Evolutionary conservation across 495 filamentous ascomycete species (phyloP), one percentile per base, ranked within the genome.

Genomic region (Penicillium ochrochloron): DNA sequence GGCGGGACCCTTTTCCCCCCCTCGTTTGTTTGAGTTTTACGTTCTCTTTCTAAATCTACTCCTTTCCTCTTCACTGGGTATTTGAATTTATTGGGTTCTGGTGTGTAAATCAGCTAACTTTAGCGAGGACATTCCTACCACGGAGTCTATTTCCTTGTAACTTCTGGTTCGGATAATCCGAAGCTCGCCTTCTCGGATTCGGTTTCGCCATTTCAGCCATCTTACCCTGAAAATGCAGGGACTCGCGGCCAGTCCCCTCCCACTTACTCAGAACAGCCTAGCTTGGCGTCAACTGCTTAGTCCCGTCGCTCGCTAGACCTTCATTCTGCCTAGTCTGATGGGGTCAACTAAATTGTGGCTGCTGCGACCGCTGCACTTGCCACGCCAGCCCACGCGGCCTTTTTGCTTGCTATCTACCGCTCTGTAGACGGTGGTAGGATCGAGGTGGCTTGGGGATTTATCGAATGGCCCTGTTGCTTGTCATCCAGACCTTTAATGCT

Each of bases 231-330:
- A 29, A 41, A 71, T 59, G 63, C 70, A 71, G 69, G 66, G 71
- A 69, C 71, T 73, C 69, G 69, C 64, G 69, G 62, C 62, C 69
- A 60, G 31, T 58, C 42, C 59, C 62, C 64, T 61, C 44, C 44
- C 44, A 19, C 44, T 25, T 48, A 48, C 48, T 52, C 27, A 31
- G 27, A 17, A 14, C 48, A 52, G 48, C 48, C 48, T 51, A 51
- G 48, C 7, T 17, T 11, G 19, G 42, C 42, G 42, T 46, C 42
- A 46, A 48, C 19, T 25, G 44, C 44, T 48, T 3, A 48, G 44
- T 48, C 19, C 19, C 42, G n/a, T 23, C 42, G 42, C 37, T 17
- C 52, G 21, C 44, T 57, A 60, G 61, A 7, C 31, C 54, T 57
- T n/a, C 4, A 48, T 66, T 55, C 57, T 48, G 54, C 37, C 61